Evolutionary conservation across 1,139 yeast genomes (phyloP), one percentile per base, ranked within the genome.

Genomic region (Ogataea hybrid): DNA sequence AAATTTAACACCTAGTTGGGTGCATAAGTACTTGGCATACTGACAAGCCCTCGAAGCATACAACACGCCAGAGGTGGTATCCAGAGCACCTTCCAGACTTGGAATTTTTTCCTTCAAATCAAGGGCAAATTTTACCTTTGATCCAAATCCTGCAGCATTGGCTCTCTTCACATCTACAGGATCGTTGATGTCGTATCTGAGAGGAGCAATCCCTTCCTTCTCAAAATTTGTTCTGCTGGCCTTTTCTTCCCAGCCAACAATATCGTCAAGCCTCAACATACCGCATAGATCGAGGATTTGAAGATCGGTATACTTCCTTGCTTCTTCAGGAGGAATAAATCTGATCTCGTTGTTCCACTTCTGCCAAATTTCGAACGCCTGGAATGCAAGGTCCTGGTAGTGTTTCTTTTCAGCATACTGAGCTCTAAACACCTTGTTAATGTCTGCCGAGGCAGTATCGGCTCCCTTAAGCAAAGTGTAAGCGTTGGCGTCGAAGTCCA

Each of bases 381-480:
- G 56, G 15, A 61, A 50, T 1, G 74, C 71, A 45, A 71, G 54
- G 21, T 62, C 49, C 25, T 65, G 70, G 46, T 71, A 71, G 37
- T 61, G 63, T 14, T 57, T 56, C 29, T 63, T 59, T 23, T 64
- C 67, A 3, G 63, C 70, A 50, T 38, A 71, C 28, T 63, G 68
- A 2, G 69, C 62, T 35, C 76, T 54, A 33, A 71, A 61, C 12
- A 69, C 56, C 36, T 71, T 64, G 41, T 69, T 68, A 8, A 69
- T 56, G 50, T 71, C 76, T 7, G 66, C 68, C 9, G 70, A 62
- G 12, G 73, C 71, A 2, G 69, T 62, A 39, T 68, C 71, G 4
- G 69, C 64, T 5, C 68, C 72, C 10, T 61, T 53, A 25, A 58
- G 52, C 11, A 61, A 55, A 4, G 55, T 46, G 41, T 59, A 67